Base-by-base conservation (phyloP, 805 yeast genomes). In the Blastobotrys robertii region DNA sequence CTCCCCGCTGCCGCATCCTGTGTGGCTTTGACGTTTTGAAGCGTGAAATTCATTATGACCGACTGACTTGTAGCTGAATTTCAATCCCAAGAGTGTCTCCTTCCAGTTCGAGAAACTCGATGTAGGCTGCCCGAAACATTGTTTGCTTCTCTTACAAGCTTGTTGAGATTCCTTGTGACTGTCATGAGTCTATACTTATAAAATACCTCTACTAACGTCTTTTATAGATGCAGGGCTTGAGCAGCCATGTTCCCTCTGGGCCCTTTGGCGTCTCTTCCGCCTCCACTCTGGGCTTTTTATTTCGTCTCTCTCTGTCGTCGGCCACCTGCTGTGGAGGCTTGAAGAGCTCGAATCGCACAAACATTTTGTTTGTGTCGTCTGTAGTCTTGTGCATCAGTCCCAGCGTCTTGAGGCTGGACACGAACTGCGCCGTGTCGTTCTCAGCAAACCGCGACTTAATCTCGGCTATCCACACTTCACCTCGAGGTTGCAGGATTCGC, bases 381-480 rank as follows among this genome's bases (percentile, higher is more conserved):
- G 97, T 88, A 41, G 73, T 73, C 59, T 84, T 84, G 64, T 86
- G 95, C 67, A 83, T 82, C 52, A 92, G 84, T 0, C 97, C 98
- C 49, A 76, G 62, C 41, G 75, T 63, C 59, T 86, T 86, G 53
- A 92, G 69, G 1, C 83, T 77, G 16, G 82, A 75, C 9, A 81
- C 84, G 63, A 92, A 92, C 53, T 83, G 88, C 7, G 50, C 42
- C 10, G 59, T 61, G 30, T 63, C 61, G 14, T 45, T 76, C 54
- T 87, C 95, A 5, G 76, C 67, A 55, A 92, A 84, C 56, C 99
- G 71, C 1, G 96, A 85, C 63, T 90, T 90, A 64, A 92, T 92
- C 60, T 92, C 99, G 2, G 97, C 92, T 38, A 92, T 86, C 98
- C 98, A 92, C 38, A 92, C 65, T 59, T 90, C 95, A 22, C 99